phyloP scores from a whole-genome alignment of 108 stramenopile species.

The Cyclotella baltica region DNA sequence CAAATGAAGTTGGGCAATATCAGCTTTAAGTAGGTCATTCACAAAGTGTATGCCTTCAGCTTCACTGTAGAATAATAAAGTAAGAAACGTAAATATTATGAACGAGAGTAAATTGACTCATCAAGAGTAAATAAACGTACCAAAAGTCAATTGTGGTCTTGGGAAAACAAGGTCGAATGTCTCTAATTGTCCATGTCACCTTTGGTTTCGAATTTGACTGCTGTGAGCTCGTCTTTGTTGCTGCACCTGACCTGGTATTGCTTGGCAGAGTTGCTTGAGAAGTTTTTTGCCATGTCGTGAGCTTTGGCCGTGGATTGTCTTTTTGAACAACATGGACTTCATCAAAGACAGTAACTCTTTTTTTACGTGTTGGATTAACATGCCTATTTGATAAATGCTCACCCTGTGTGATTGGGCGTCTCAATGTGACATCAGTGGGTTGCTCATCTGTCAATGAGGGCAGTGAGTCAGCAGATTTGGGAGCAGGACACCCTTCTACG shows the following conservation, averaged over 20 bases:
- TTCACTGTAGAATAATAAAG: background rate
- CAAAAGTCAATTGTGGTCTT: slow-evolving; percentile 6
- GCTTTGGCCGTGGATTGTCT: background rate
- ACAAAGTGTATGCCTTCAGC: slow-evolving; percentile 12
- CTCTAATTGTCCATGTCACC: slow-evolving; percentile 17
- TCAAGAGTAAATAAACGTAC: background rate
- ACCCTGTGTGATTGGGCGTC: background rate
- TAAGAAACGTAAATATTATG: background rate
- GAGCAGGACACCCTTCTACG: background rate
- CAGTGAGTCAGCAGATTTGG: background rate
- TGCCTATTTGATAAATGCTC: background rate
- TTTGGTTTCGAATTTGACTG: background rate
- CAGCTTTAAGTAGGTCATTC: slow-evolving; percentile 12
- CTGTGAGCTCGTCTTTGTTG: background rate
- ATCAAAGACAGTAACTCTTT: slow-evolving; percentile 1
- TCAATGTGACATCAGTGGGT: background rate
- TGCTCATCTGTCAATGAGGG: background rate
- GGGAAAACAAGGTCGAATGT: slow-evolving; percentile 12
- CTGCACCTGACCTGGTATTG: background rate
- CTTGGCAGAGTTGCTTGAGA: background rate
- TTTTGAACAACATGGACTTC: background rate
- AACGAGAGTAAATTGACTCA: background rate
- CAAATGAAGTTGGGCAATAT: background rate
- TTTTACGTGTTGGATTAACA: background rate
- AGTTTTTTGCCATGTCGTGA: background rate